Evolutionary conservation across 352 stramenopile genomes (phyloP).

Genomic region (Phytopythium kandeliae): DNA sequence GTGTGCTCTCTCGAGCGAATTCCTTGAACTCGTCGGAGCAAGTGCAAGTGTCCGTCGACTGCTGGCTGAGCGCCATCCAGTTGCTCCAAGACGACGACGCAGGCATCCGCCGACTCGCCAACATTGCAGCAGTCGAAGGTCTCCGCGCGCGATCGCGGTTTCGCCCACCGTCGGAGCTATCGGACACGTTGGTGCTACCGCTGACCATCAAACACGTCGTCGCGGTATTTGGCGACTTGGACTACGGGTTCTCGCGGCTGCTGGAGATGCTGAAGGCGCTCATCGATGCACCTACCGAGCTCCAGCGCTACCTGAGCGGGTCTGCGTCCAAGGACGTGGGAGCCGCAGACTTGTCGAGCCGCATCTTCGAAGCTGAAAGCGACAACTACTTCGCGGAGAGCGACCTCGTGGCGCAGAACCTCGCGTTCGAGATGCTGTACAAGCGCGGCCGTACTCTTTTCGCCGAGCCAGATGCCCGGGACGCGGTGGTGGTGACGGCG

Average conservation of each 20-base stretch:
- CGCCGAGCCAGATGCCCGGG: slow-evolving; percentile 16
- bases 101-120: slow-evolving; percentile 22
- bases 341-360: slow-evolving; percentile 49
- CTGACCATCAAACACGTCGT: slow-evolving; percentile 44
- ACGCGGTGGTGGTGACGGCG: slow-evolving; percentile 23
- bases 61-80: slow-evolving; percentile 51
- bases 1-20: slow-evolving; percentile 24
- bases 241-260: slow-evolving; percentile 21
- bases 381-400: slow-evolving; percentile 72
- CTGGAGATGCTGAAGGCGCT: slow-evolving; percentile 25
- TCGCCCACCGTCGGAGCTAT: slow-evolving; percentile 7
- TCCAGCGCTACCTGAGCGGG: slow-evolving; percentile 36
- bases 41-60: slow-evolving; percentile 29
- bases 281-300: slow-evolving; percentile 30
- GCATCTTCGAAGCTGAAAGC: slow-evolving; percentile 78
- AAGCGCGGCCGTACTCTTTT: slow-evolving; percentile 11
- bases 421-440: slow-evolving; percentile 32
- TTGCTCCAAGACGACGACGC: slow-evolving; percentile 70
- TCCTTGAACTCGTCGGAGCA: slow-evolving; percentile 1
- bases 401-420: slow-evolving; percentile 58
- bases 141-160: neutral
- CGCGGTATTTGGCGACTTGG: slow-evolving; percentile 20
- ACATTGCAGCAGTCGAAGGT: neutral
- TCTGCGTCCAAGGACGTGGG: slow-evolving; percentile 33
- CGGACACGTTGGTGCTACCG: slow-evolving; percentile 56